phyloP scores from a whole-genome alignment of 2,329 filamentous ascomycete species.

The Pyrenochaeta sp. region DNA sequence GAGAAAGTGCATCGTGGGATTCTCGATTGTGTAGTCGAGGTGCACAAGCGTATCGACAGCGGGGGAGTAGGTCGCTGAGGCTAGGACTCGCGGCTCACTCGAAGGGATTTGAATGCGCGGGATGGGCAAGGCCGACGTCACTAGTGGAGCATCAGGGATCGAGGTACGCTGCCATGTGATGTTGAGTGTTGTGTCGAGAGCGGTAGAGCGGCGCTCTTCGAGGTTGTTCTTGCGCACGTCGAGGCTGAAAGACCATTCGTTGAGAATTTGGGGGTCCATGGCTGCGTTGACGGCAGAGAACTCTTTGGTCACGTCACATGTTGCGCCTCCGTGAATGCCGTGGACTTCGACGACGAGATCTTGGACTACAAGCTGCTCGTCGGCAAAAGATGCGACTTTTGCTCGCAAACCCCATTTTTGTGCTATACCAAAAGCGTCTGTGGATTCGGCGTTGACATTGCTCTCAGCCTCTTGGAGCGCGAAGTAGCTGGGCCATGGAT shows the following conservation, averaged over 20 bases:
- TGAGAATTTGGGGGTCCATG: constrained; percentile 72
- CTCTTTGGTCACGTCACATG: constrained; percentile 56
- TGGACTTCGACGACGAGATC: constrained; percentile 70
- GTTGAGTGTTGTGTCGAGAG: constrained; percentile 75
- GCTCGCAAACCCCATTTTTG: constrained; percentile 84
- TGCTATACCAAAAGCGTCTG: constrained; percentile 67
- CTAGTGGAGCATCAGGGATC: constrained; percentile 36
- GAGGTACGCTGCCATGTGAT: constrained; percentile 76
- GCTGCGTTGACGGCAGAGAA: constrained; percentile 36
- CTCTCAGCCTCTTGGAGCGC: constrained; percentile 58
- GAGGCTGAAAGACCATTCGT: constrained; percentile 76
- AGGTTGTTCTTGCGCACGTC: constrained; percentile 77
- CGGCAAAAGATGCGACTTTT: constrained; percentile 76
- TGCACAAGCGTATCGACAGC: constrained; percentile 36
- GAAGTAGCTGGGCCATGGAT: constrained; percentile 90
- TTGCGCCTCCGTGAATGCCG: constrained; percentile 67
- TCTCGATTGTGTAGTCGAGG: constrained; percentile 4
- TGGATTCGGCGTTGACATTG: constrained; percentile 41
- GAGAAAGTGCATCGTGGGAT: constrained; percentile 77
- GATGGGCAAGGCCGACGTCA: constrained; percentile 70
- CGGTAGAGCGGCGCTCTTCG: constrained; percentile 80
- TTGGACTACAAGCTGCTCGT: constrained; percentile 67
- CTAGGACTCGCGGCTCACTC: constrained; percentile 84
- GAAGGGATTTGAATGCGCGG: constrained; percentile 82
- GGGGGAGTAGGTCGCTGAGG: constrained; percentile 51